Evolutionary conservation across 441 rosid species (phyloP), one percentile per base, ranked within the genome.

Genomic region (Adansonia rubrostipa): DNA sequence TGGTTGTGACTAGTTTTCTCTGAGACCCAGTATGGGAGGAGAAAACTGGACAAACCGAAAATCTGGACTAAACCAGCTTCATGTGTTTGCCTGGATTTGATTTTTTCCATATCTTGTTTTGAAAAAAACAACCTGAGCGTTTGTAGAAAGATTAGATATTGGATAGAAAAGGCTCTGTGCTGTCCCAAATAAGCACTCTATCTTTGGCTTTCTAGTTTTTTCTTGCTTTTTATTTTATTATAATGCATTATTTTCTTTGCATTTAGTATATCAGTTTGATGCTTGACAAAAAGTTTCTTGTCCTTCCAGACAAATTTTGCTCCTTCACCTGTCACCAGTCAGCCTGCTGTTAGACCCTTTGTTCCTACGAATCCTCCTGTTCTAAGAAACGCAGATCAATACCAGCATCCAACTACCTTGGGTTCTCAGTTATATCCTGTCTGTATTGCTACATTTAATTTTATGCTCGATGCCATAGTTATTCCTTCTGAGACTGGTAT

Each of bases 391-490:
- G 95, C 90, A 22, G 96, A 88, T 71, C 97, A 92, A 80, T 97
- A 89, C 79, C 98, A 95, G 89, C 98, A 90, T 83, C 93, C 91
- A 62, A 74, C 97, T 66, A 88, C 93, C 60, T 81, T 88, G 86
- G 90, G 84, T 67, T 88, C 99, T 85, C 99, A 93, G 78, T 83
- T 95, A 75, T 95, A 92, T 86, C 88, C 94, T 0, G 99, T 97
- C 80, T 71, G 97, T 88, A 74, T 81, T 54, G 61, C 60, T 77
- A 20, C 76, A 72, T 72, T n/a, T 48, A 50, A 20, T 65, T 74
- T 75, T 22, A 54, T 63, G 78, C 80, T 83, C 1, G 40, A 58
- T 45, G 45, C 62, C 62, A 19, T 28, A 14, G 36, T 33, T 71
- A 71, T 80, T 65, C 76, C 65, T 36, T 60, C 76, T 77, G 47